Conservation (phyloP, 1,139 yeast genomes). For the Yamadazyma mexicana region DNA sequence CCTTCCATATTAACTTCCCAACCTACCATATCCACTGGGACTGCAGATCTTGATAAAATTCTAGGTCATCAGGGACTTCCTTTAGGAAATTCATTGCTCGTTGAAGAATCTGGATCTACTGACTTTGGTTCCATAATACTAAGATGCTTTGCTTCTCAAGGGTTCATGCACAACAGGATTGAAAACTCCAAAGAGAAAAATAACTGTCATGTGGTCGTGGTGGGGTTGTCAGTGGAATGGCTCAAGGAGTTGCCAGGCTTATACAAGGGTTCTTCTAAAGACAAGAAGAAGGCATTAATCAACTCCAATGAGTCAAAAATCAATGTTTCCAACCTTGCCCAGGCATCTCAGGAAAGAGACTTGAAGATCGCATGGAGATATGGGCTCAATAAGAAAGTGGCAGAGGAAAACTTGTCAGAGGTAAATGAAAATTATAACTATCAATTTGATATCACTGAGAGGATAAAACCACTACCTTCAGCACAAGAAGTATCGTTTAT, state of each 20-base stretch:
- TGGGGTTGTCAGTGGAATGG: slow-evolving; percentile 67
- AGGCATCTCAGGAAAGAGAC: slow-evolving; percentile 33
- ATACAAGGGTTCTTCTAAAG: slow-evolving; percentile 69
- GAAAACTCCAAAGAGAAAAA: slow-evolving; percentile 21
- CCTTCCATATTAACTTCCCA: slow-evolving; percentile 79
- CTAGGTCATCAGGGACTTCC: slow-evolving; percentile 87
- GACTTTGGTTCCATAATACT: slow-evolving; percentile 79
- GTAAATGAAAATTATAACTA: slow-evolving; percentile 56
- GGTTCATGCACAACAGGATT: slow-evolving; percentile 66
- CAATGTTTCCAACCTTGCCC: slow-evolving; percentile 65
- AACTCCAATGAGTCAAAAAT: slow-evolving; percentile 60
- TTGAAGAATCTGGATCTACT: slow-evolving; percentile 87
- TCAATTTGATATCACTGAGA: slow-evolving; percentile 76
- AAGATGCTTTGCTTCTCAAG: slow-evolving; percentile 77
- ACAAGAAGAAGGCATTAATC: slow-evolving; percentile 61
- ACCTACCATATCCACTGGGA: slow-evolving; percentile 77
- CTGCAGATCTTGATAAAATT: slow-evolving; percentile 69
- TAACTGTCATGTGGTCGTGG: slow-evolving; percentile 63
- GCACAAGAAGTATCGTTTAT: slow-evolving; percentile 60
- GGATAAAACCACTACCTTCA: slow-evolving; percentile 66
- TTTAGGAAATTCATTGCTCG: slow-evolving; percentile 63
- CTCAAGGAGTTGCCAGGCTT: slow-evolving; percentile 76
- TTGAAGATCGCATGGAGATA: slow-evolving; percentile 90
- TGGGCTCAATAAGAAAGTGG: slow-evolving; percentile 52
- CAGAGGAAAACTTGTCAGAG: slow-evolving; percentile 15